Percentiles rank a stretch among this genome's conserved stretches.
phyloP scores from a whole-genome alignment of 2,329 filamentous ascomycete species.

The Penicillium capsulatum region DNA sequence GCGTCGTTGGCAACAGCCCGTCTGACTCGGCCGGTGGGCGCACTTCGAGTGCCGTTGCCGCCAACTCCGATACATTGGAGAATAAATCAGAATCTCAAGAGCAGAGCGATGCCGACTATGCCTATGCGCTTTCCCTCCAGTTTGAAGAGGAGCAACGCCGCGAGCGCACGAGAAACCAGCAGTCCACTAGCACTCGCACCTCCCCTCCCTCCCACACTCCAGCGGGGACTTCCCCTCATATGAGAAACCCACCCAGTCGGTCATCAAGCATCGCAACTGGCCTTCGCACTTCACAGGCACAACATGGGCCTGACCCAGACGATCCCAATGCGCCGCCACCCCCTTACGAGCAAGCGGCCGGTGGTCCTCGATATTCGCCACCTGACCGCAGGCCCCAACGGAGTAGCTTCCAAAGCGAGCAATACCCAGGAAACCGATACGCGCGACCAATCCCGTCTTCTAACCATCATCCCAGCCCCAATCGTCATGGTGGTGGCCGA shows the following conservation, averaged over 20 bases:
- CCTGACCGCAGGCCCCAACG: constrained; percentile 39
- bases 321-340: constrained; percentile 55
- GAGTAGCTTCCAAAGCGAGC: constrained; percentile 14
- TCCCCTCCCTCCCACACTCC: constrained; percentile 21
- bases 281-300: constrained; percentile 11
- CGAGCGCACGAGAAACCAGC: constrained; percentile 48
- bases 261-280: constrained; percentile 22
- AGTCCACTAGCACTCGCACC: constrained; percentile 15
- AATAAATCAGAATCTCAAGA: constrained; percentile 52
- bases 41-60: constrained; percentile 24
- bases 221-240: constrained; percentile 7
- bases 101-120: constrained; percentile 66
- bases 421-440: constrained; percentile 20
- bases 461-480: constrained; percentile 1
- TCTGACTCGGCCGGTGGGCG: constrained; percentile 24
- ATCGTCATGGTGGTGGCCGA: constrained; percentile 11
- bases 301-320: constrained; percentile 33
- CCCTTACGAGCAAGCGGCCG: constrained; percentile 62
- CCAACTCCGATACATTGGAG: constrained; percentile 6
- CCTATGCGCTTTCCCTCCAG: constrained; percentile 84
- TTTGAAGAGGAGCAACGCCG: constrained; percentile 88
- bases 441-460: constrained; percentile 7
- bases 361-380: constrained; percentile 53
- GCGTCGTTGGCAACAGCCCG: constrained; percentile 64
- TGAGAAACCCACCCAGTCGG: constrained; percentile 15